Evolutionary conservation across 805 yeast species (phyloP), one percentile per base, ranked within the genome.

Genomic region (Metschnikowia kofuensis): DNA sequence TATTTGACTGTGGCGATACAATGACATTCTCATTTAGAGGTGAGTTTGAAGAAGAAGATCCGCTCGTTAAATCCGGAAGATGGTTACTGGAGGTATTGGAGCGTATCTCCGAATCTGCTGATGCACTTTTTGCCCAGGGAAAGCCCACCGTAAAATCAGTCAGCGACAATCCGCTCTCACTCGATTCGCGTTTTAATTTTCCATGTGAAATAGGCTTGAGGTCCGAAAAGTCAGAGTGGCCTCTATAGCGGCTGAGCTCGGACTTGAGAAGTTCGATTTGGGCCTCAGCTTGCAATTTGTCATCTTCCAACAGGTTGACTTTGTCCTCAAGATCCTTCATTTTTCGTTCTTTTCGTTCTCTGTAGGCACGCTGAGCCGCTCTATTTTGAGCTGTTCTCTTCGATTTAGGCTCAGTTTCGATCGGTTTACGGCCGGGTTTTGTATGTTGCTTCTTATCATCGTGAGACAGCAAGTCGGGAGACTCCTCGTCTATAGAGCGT

Each of bases 301-400:
- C 87, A 54, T 78, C 78, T 65, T 94, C 97, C 56, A 92, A 76
- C 55, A 71, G 66, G 44, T 76, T 68, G 12, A 92, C 96, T 57
- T 87, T 84, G 41, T 82, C 83, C 64, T 91, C 97, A 52, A 92
- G 75, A 55, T 89, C 96, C 62, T 82, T 80, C 83, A 94, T 79
- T 62, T 87, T 89, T 44, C 77, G 77, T 66, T 92, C 98, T 66
- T 92, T 92, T 52, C 98, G 80, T 68, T 94, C 98, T 49, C 98
- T 76, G 69, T 89, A 92, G 7, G 98, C 98, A 47, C 98, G 76
- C 69, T 94, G 99, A n/a, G 98, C 98, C 3, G 97, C 97, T 60
- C 98, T 79, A 67, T 94, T 92, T 70, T 94, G 98, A 2, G 97
- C 97, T 13, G 96, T 89, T 58, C 99, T 77, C 74, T 89, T 92